Conservation (phyloP, 2,329 filamentous ascomycete species). For the Capronia americana region DNA sequence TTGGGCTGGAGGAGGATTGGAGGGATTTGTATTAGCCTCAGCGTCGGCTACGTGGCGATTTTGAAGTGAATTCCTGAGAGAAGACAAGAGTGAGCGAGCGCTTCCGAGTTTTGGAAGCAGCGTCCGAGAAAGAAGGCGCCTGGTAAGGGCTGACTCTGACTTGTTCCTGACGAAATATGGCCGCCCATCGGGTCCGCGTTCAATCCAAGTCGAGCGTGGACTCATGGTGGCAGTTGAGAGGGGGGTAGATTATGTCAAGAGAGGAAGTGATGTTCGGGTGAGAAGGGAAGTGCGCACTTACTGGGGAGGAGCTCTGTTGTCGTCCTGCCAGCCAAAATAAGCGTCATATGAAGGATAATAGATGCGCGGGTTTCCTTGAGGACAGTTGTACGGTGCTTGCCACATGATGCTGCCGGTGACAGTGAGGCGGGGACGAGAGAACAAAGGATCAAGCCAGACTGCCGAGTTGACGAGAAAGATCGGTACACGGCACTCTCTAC, state of each 20-base stretch:
- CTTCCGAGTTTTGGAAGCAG: constrained; percentile 23
- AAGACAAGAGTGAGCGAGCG: constrained; percentile 34
- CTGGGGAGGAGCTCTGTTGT: constrained; percentile 20
- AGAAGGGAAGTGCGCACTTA: constrained; percentile 28
- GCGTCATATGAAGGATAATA: constrained; percentile 35
- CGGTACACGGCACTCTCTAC: background rate
- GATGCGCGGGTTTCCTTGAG: constrained; percentile 23
- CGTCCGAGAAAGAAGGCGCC: constrained; percentile 15
- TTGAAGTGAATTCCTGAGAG: constrained; percentile 30
- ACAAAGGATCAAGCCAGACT: background rate
- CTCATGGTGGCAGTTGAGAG: constrained; percentile 19
- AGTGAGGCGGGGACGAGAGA: background rate
- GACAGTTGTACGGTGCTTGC: constrained; percentile 23
- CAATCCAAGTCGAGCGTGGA: constrained; percentile 32
- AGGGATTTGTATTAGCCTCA: constrained; percentile 9
- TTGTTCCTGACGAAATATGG: constrained; percentile 37
- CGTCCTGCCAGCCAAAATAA: constrained; percentile 28
- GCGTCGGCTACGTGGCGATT: constrained; percentile 19
- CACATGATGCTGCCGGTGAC: constrained; percentile 21
- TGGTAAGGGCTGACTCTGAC: constrained; percentile 20
- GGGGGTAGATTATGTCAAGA: constrained; percentile 9
- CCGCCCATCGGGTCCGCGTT: constrained; percentile 35
- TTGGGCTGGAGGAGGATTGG: constrained; percentile 12
- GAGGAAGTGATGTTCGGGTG: constrained; percentile 4
- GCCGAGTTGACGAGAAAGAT: background rate